phyloP scores from a whole-genome alignment of 2,329 filamentous ascomycete genomes.

The Amesomyces nigricolor region DNA sequence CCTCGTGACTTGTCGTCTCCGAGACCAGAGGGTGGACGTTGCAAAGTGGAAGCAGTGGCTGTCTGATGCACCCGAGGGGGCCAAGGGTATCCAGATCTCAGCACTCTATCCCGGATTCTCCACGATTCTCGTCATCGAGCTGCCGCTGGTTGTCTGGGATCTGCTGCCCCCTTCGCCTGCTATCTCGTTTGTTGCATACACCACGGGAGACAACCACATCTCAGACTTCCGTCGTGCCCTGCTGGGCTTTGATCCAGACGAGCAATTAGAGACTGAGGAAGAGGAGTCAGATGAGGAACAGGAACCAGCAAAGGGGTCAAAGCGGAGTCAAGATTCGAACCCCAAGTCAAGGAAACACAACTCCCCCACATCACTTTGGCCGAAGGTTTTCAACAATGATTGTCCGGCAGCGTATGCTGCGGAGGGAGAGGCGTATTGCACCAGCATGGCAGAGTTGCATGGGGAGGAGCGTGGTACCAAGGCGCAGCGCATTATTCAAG shows the following conservation, averaged over 20 bases:
- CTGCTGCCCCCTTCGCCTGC: constrained; percentile 24
- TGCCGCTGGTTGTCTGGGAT: constrained; percentile 21
- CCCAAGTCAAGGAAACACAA: not conserved
- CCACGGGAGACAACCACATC: constrained; percentile 5
- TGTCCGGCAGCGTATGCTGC: not conserved
- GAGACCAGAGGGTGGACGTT: constrained; percentile 13
- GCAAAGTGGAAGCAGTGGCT: constrained; percentile 19
- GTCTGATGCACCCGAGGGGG: not conserved
- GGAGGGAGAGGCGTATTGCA: constrained; percentile 9
- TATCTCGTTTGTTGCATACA: constrained; percentile 35
- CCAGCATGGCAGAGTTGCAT: constrained; percentile 8
- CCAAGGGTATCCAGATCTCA: constrained; percentile 11
- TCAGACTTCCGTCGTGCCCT: constrained; percentile 2
- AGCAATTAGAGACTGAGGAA: not conserved
- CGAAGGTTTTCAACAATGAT: not conserved
- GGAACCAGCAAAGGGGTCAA: not conserved
- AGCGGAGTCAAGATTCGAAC: not conserved
- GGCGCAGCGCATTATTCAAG: constrained; percentile 9
- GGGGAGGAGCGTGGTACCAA: not conserved
- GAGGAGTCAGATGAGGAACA: not conserved
- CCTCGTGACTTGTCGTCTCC: constrained; percentile 8
- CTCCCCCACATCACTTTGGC: constrained; percentile 6
- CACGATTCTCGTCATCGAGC: constrained; percentile 9
- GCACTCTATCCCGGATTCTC: constrained; percentile 16
- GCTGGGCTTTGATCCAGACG: not conserved